Conservation (phyloP, 306 rosid species). For the Cucurbita argyrosperma region DNA sequence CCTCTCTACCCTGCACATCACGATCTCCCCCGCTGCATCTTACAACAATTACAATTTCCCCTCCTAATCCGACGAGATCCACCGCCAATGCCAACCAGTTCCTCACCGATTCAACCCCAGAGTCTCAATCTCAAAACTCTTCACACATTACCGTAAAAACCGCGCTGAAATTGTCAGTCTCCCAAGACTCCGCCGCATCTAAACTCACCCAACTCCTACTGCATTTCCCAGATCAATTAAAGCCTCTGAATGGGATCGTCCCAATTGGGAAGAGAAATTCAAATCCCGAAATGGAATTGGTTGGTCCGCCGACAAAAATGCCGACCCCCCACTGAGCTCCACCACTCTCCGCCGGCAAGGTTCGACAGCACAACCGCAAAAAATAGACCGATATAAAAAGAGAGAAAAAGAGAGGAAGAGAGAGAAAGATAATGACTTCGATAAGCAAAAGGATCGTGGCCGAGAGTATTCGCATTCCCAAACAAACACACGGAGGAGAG, state of each 20-base stretch:
- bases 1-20: conserved; percentile 36
- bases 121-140: not conserved
- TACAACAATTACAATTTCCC: not conserved
- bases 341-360: conserved; percentile 2
- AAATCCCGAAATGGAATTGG: not conserved
- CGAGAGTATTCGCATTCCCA: not conserved
- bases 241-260: not conserved
- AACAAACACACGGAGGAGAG: not conserved
- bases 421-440: conserved; percentile 3
- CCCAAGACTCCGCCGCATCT: not conserved
- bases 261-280: not conserved
- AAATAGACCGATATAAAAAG: not conserved
- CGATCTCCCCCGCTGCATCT: conserved; percentile 12
- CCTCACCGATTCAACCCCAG: not conserved
- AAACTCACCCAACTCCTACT: not conserved
- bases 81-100: not conserved
- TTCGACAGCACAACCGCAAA: not conserved
- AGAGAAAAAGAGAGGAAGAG: not conserved
- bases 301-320: not conserved
- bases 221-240: not conserved
- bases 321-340: not conserved
- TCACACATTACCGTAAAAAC: conserved; percentile 6
- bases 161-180: not conserved
- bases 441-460: conserved; percentile 7
- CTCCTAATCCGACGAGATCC: conserved; percentile 3